A percentile compares a stretch with the other conserved stretches of the same genome.
These are phyloP conservation scores for Leccinum imitatum DNA, from an alignment of 768 basidiomycete genomes.

Conservation along the genomic window DNA sequence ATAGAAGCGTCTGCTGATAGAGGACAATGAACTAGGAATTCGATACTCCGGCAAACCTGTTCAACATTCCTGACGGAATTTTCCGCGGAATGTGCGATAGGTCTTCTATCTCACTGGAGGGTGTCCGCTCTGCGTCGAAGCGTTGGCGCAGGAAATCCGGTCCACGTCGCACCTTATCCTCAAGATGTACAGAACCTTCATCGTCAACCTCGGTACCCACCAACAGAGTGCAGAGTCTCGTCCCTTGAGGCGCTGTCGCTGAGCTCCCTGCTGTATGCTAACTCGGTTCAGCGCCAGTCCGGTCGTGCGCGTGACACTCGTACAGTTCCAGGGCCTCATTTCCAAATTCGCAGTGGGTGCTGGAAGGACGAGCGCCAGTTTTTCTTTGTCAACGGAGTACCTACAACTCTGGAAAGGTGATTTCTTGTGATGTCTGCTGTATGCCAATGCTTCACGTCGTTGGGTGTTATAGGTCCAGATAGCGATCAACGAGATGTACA, in stretches of 20 bases:
- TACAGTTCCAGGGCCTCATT: too few species aligned
- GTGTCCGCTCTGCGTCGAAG: slow-evolving; percentile 48
- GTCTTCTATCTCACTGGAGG: slow-evolving; percentile 72
- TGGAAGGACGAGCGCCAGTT: too few species aligned
- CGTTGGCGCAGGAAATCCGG: background rate
- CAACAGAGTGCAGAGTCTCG: slow-evolving; percentile 72
- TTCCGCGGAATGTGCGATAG: slow-evolving; percentile 87
- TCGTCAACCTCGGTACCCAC: slow-evolving; percentile 65
- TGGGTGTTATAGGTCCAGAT: too few species aligned
- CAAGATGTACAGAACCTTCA: slow-evolving; percentile 81
- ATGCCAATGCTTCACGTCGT: too few species aligned
- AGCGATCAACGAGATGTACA: too few species aligned
- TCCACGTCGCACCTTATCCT: slow-evolving; percentile 75
- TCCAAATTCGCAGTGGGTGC: too few species aligned
- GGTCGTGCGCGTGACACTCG: too few species aligned
- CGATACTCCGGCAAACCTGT: slow-evolving; percentile 73
- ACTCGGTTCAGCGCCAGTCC: too few species aligned
- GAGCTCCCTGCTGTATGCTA: too few species aligned
- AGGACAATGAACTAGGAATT: slow-evolving; percentile 53
- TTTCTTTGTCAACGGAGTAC: too few species aligned
- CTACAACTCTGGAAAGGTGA: too few species aligned
- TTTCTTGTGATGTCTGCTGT: too few species aligned
- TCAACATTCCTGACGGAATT: slow-evolving; percentile 55
- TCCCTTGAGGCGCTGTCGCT: slow-evolving; percentile 58
- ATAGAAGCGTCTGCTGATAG: background rate